Evolutionary conservation across 345 rosid genomes (phyloP), one percentile per base, ranked within the genome.

Genomic region (Camelina neglecta): DNA sequence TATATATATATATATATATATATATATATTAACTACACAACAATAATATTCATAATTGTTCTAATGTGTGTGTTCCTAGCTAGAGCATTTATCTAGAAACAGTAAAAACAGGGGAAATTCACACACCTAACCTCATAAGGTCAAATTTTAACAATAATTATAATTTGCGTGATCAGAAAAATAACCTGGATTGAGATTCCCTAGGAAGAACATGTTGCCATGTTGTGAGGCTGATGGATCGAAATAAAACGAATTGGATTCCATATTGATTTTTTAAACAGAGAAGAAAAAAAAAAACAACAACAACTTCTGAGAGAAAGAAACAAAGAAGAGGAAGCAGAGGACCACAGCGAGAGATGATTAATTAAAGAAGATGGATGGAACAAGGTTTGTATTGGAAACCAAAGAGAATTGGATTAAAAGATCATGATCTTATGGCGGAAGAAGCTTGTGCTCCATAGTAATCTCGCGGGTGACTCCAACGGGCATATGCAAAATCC

Each of bases 371-470:
- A 29, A 45, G 39, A 47, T 3, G 20, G 23, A 23, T 50, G 11
- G 21, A 23, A 6, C 38, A 10, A 10, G 8, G 38, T 10, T 8
- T 38, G 8, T 9, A 38, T 9, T 9, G 11, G 11, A 38, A 10
- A 9, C 11, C 10, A 9, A 10, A 38, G 11, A 38, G 31, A 38
- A 9, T 2, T 12, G 66, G 53, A 58, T 81, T 86, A 91, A 80
- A 93, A 91, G 74, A 89, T 84, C 87, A 88, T 88, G 68, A 85
- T 84, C 98, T 93, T 93, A 81, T 93, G 98, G 70, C 98, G 98
- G 65, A 93, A 93, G 86, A 93, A 93, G 82, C 98, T 93, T 0
- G 98, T 91, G 53, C 85, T 93, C 98, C 98, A 93, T 44, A 93
- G 84, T 69, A 91, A 73, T 90, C 97, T 93, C 61, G 96, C 93